Base-by-base conservation (phyloP, 1,284 basidiomycete species). In the Coniophora puteana region DNA sequence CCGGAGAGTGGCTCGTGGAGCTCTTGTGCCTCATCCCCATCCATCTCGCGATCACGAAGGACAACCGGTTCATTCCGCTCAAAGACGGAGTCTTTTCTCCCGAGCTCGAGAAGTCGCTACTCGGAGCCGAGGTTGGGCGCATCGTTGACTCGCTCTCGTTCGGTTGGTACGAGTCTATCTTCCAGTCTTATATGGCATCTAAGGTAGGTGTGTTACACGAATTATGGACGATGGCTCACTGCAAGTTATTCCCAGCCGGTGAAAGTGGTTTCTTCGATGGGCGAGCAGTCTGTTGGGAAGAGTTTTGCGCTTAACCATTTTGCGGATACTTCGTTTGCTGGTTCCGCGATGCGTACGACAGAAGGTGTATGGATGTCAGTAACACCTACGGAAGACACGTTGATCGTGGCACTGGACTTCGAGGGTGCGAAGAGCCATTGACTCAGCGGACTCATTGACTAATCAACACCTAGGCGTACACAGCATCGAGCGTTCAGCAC, bases 361-460 rank as follows among this genome's bases (percentile, higher is more conserved):
- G 79, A 81, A 59, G 78, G 78, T 8, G 75, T 80, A n/a, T 81
- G 78, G 78, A 74, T 82, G 69, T 78, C 80, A 0, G 74, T 75
- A 5, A 79, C 79, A 1, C 79, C 80, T 3, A 80, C 78, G 0
- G 60, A 72, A 22, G 68, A 76, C 7, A 57, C 58, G 1, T 56
- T 82, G 17, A 65, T 81, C 21, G 77, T 82, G 1, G 71, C 78
- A 0, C 63, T 82, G 3, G 80, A 82, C 49, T 82, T 82, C 48
- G 79, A 82, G 67, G 79, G 78, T 69, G 26, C 8, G 49, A 37
- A 11, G 4, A 14, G 11, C 16, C 5, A 13, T 31, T 6, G 4
- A 31, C 8, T 10, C 17, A 10, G 5, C 20, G 5, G 11, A 1
- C 21, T 22, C 3, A 22, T 21, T 25, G 8, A n/a, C n/a, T 13